Conservation (phyloP, 352 stramenopile genomes). For the Phytophthora hibernalis region DNA sequence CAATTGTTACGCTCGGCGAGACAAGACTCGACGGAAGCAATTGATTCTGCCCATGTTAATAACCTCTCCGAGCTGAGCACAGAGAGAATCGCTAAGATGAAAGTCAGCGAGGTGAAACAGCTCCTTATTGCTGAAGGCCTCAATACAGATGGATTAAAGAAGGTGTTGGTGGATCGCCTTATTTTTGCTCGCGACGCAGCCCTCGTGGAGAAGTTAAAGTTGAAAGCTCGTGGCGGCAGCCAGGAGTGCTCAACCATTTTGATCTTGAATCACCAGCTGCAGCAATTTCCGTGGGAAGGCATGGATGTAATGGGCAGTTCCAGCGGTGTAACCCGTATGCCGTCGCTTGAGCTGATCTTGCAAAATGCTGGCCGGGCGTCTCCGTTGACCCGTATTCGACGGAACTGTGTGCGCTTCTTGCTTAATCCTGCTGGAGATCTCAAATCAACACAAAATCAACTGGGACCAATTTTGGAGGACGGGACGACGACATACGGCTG, state of each 20-base stretch:
- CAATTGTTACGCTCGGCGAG: slow-evolving; percentile 22
- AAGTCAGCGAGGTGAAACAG: slow-evolving; percentile 53
- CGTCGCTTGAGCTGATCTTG: slow-evolving; percentile 69
- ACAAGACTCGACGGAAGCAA: slow-evolving; percentile 15
- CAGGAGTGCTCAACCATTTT: slow-evolving; percentile 53
- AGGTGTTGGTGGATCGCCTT: slow-evolving; percentile 53
- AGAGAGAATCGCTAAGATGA: slow-evolving; percentile 50
- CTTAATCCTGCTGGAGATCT: slow-evolving; percentile 84
- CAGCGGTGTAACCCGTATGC: slow-evolving; percentile 72
- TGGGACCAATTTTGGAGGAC: slow-evolving; percentile 63
- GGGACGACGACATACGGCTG: slow-evolving; percentile 46
- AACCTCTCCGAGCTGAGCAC: slow-evolving; percentile 32
- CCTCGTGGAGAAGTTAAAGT: slow-evolving; percentile 7
- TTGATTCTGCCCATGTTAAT: slow-evolving; percentile 3
- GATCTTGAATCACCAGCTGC: slow-evolving; percentile 65
- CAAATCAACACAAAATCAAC: slow-evolving; percentile 61
- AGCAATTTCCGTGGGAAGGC: slow-evolving; percentile 87
- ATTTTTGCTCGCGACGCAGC: slow-evolving; percentile 38
- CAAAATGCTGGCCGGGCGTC: slow-evolving; percentile 31
- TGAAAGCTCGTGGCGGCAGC: background rate
- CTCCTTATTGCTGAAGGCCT: slow-evolving; percentile 39
- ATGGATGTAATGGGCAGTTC: slow-evolving; percentile 58
- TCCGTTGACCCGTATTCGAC: slow-evolving; percentile 18
- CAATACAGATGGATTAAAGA: slow-evolving; percentile 56
- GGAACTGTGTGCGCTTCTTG: slow-evolving; percentile 59